Evolutionary conservation across 345 rosid genomes (phyloP).

Genomic region (Eucalyptus cloeziana): DNA sequence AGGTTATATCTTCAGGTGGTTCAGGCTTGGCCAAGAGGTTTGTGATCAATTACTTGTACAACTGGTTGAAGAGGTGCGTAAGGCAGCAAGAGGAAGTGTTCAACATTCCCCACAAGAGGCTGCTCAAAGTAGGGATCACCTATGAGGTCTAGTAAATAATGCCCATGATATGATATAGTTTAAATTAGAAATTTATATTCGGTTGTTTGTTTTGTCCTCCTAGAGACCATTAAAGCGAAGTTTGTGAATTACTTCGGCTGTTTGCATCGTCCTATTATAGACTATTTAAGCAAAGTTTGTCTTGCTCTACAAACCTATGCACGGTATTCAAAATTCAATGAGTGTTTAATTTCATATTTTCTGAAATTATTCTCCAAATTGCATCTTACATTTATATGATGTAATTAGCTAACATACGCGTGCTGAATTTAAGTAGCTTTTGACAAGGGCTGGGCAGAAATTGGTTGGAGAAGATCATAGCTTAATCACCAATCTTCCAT

Average conservation of each 20-base stretch:
- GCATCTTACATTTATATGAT: neutral
- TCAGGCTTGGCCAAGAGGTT: constrained; percentile 1
- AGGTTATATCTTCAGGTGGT: constrained; percentile 1
- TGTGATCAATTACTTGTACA: neutral
- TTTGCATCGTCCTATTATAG: neutral
- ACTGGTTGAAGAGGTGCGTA: constrained; percentile 8
- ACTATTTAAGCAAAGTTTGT: neutral
- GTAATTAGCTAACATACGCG: neutral
- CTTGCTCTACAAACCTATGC: neutral
- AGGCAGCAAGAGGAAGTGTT: constrained; percentile 14
- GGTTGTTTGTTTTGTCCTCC: neutral
- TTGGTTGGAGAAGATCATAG: neutral
- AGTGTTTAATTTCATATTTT: neutral
- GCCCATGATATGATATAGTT: neutral
- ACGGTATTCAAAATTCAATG: neutral
- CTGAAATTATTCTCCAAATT: neutral
- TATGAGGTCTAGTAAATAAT: constrained; percentile 1
- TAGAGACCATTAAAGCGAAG: neutral
- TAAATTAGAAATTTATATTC: neutral
- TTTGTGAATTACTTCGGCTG: neutral
- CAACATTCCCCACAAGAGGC: constrained; percentile 2
- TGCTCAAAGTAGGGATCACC: constrained; percentile 17
- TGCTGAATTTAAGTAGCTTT: neutral
- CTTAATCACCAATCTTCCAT: neutral
- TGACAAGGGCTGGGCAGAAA: neutral